phyloP scores from a whole-genome alignment of 257 asterid genomes.

The Asclepias syriaca region DNA sequence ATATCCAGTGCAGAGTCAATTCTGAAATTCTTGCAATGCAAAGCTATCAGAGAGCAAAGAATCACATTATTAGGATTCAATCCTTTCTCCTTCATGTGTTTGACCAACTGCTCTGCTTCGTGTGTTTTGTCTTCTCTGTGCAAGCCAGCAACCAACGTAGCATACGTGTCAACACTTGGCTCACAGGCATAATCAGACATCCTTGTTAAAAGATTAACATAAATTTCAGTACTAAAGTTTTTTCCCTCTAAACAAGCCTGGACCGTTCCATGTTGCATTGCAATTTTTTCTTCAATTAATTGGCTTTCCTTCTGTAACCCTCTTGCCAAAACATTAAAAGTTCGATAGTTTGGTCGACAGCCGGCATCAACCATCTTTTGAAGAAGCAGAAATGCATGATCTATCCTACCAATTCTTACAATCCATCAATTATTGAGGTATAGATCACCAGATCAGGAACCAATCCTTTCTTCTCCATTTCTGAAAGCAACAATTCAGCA shows the following conservation, averaged over 20 bases:
- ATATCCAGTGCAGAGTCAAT: slow-evolving; percentile 52
- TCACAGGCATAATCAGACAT: slow-evolving; percentile 68
- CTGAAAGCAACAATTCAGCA: slow-evolving; percentile 58
- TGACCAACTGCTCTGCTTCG: slow-evolving; percentile 69
- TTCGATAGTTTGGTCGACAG: slow-evolving; percentile 69
- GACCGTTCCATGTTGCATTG: slow-evolving; percentile 32
- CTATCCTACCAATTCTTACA: slow-evolving; percentile 51
- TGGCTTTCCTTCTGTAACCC: slow-evolving; percentile 57
- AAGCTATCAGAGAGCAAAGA: slow-evolving; percentile 59
- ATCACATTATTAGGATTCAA: slow-evolving; percentile 51
- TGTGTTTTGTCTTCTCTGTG: slow-evolving; percentile 54
- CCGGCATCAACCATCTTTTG: slow-evolving; percentile 54
- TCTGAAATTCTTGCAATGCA: slow-evolving; percentile 66
- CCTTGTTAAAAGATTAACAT: slow-evolving; percentile 45
- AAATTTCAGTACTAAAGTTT: slow-evolving; percentile 34
- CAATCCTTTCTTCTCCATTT: slow-evolving; percentile 51
- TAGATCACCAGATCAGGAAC: slow-evolving; percentile 71
- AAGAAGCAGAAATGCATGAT: slow-evolving; percentile 63
- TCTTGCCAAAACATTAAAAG: slow-evolving; percentile 56
- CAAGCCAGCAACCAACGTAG: slow-evolving; percentile 51
- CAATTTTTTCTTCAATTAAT: slow-evolving; percentile 34
- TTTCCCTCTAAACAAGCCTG: slow-evolving; percentile 29
- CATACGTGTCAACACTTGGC: slow-evolving; percentile 49
- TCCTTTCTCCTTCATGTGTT: slow-evolving; percentile 66
- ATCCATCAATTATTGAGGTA: slow-evolving; percentile 77